Evolutionary conservation across 495 filamentous ascomycete genomes (phyloP), one percentile per base, ranked within the genome.

Genomic region (Neurospora sp.): DNA sequence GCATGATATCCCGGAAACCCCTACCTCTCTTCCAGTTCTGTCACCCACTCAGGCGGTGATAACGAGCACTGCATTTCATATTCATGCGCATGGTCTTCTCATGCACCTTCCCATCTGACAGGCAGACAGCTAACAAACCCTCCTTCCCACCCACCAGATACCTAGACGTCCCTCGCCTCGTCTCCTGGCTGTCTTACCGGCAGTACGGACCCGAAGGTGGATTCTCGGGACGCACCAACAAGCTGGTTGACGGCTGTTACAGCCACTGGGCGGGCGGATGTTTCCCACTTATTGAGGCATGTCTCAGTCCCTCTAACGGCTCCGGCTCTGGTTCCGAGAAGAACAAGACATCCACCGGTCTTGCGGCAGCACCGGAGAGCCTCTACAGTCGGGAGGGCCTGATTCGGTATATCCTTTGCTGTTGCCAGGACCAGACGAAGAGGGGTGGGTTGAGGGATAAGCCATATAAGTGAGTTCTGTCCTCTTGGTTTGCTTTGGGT

Each of bases 211-310:
- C 96, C 4, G 96, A 98, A 81, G 96, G 94, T 48, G 96, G 96
- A 14, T 92, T 95, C 77, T 89, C 92, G 18, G 96, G 96, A 73
- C 89, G 96, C 75, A 97, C 96, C n/a, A 98, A 98, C 83, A 99
- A 99, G 82, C 86, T 99, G 9, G 94, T 98, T 31, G 96, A 99
- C 82, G 96, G 95, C 69, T 99, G 96, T 81, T 98, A 99, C 82
- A 95, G 92, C 81, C 94, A 97, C 77, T 99, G 96, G 96, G 92
- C 97, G 11, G 96, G 96, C 7, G 92, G 91, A 39, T 98, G 94
- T 81, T 99, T 94, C 91, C 90, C 95, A 44, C 81, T 99, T 74
- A 82, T 98, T 72, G 91, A 97, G 79, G 94, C 93, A n/a, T 90
- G 90, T 69, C 82, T 94, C 81, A 75, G 74, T 71, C n/a, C 74